phyloP scores from a whole-genome alignment of 345 rosid species.

The Erysimum cheiranthoides region DNA sequence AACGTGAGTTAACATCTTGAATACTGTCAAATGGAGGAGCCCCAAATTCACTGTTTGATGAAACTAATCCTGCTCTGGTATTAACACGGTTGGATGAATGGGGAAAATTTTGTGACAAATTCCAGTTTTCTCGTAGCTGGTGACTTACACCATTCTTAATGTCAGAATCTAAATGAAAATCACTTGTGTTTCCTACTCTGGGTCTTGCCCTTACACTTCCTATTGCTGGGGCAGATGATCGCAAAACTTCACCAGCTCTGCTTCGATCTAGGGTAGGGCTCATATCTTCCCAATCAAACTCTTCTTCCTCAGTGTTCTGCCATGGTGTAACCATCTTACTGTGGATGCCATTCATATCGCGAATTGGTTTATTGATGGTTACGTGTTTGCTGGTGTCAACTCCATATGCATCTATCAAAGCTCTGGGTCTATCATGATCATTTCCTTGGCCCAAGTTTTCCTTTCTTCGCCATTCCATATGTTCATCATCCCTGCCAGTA shows the following conservation, averaged over 20 bases:
- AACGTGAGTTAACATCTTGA: slow-evolving; percentile 53
- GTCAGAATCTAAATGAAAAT: slow-evolving; percentile 53
- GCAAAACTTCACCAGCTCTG: slow-evolving; percentile 56
- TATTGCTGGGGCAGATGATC: slow-evolving; percentile 56
- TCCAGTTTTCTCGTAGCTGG: slow-evolving; percentile 60
- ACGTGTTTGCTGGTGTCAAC: slow-evolving; percentile 67
- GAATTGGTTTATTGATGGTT: slow-evolving; percentile 54
- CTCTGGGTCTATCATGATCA: slow-evolving; percentile 78
- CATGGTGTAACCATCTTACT: slow-evolving; percentile 70
- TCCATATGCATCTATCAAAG: slow-evolving; percentile 97
- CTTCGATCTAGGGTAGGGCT: slow-evolving; percentile 79
- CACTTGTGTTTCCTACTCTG: slow-evolving; percentile 52
- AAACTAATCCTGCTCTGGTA: slow-evolving; percentile 52
- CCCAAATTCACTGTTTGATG: slow-evolving; percentile 53
- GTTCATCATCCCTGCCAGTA: slow-evolving; percentile 58
- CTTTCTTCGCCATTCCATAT: slow-evolving; percentile 65
- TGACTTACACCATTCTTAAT: slow-evolving; percentile 48
- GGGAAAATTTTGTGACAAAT: slow-evolving; percentile 46
- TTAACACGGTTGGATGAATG: slow-evolving; percentile 53
- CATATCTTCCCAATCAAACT: slow-evolving; percentile 99
- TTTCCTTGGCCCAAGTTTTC: slow-evolving; percentile 65
- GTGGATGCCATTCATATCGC: slow-evolving; percentile 61
- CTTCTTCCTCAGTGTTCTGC: slow-evolving; percentile 99
- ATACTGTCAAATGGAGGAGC: slow-evolving; percentile 50
- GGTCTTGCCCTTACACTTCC: slow-evolving; percentile 57